These are phyloP conservation scores for Aphanomyces invadans DNA, from an alignment of 352 stramenopile species.

Conservation along the genomic window DNA sequence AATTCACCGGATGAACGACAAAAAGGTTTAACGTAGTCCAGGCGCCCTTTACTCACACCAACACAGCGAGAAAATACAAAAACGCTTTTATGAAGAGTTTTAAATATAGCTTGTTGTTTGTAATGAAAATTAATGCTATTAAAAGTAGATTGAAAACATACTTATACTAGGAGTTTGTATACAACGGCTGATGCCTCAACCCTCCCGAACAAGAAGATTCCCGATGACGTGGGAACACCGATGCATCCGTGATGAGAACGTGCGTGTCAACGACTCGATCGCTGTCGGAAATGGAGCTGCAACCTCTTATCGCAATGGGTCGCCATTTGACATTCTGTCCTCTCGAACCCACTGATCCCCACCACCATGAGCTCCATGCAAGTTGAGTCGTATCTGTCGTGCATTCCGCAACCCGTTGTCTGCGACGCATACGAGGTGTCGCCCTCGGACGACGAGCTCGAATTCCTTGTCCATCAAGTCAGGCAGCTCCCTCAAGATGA, in stretches of 20 bases:
- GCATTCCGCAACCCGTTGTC: background rate
- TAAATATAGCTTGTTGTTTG: background rate
- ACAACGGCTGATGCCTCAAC: background rate
- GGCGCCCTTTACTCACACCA: background rate
- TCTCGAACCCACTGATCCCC: background rate
- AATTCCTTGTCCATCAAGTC: slow-evolving; percentile 11
- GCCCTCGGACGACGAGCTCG: background rate
- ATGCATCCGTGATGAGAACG: slow-evolving; percentile 4
- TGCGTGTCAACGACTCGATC: background rate
- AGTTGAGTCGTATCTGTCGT: background rate
- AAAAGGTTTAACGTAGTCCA: background rate
- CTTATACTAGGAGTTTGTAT: background rate
- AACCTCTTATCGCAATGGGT: background rate
- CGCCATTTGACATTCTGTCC: background rate
- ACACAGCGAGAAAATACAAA: background rate
- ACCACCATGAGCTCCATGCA: background rate
- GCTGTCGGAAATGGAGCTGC: background rate
- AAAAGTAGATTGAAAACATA: slow-evolving; percentile 4
- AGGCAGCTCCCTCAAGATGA: slow-evolving; percentile 8
- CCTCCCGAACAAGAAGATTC: slow-evolving; percentile 2
- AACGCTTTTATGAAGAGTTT: background rate
- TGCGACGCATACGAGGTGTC: background rate
- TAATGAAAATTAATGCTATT: background rate
- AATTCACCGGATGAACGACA: background rate
- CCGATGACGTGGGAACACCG: background rate